These are phyloP conservation scores for Leccinum pachyderme DNA, from an alignment of 1,284 basidiomycete genomes.

Conservation along the genomic window DNA sequence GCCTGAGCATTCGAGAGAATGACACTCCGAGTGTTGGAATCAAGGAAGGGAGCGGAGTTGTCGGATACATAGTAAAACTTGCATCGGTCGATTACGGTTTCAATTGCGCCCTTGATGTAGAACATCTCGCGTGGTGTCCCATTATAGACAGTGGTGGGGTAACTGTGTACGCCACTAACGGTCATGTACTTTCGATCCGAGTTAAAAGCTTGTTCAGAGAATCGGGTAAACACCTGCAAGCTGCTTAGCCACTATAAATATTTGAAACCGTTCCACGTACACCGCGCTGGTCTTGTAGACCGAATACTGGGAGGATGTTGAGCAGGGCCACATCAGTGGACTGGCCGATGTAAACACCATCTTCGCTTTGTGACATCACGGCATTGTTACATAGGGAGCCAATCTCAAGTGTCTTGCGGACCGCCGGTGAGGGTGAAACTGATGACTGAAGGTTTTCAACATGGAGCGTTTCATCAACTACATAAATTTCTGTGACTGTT, in stretches of 20 bases:
- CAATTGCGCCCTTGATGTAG: conserved; percentile 93
- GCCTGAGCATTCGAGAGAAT: conserved; percentile 71
- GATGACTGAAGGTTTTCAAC: conserved; percentile 48
- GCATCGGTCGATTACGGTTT: conserved; percentile 83
- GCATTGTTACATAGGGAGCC: conserved; percentile 76
- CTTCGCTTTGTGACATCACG: conserved; percentile 60
- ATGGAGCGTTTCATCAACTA: conserved; percentile 77
- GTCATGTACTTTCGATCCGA: conserved; percentile 94
- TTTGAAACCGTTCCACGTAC: conserved; percentile 41
- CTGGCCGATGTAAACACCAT: conserved; percentile 81
- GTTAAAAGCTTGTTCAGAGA: conserved; percentile 84
- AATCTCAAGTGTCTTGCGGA: conserved; percentile 63
- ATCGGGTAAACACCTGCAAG: conserved; percentile 67
- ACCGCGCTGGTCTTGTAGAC: conserved; percentile 66
- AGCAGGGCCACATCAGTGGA: conserved; percentile 93
- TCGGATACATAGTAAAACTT: conserved; percentile 87
- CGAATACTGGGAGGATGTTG: conserved; percentile 75
- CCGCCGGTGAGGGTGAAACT: conserved; percentile 46
- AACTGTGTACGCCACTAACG: conserved; percentile 67
- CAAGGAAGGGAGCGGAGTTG: conserved; percentile 76
- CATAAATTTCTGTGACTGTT: conserved; percentile 87
- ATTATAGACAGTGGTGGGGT: conserved; percentile 35
- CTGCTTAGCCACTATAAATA: conserved; percentile 6
- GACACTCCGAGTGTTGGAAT: conserved; percentile 60
- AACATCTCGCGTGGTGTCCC: conserved; percentile 64